A percentile compares a stretch with the other conserved stretches of the same genome.
phyloP scores from a whole-genome alignment of 768 basidiomycete genomes.

The Lepiota venenata region DNA sequence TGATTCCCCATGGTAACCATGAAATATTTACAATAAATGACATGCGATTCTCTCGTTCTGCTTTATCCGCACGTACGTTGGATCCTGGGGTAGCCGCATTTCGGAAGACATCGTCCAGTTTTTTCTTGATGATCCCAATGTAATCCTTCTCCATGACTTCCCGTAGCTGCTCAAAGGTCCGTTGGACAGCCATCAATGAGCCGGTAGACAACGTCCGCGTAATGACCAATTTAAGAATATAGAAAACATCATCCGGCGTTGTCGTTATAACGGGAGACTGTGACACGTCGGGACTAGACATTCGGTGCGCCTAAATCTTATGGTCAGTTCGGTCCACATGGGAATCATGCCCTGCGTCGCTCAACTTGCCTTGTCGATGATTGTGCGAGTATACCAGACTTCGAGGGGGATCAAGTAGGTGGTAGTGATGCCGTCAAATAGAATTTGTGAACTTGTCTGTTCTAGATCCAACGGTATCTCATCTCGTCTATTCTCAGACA shows the following conservation, averaged over 20 bases:
- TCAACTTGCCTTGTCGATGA: conserved; percentile 76
- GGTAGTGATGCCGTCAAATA: conserved; percentile 65
- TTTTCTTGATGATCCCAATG: conserved; percentile 72
- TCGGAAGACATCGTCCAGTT: conserved; percentile 87
- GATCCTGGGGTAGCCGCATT: conserved; percentile 38
- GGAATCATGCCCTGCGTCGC: too few relatives aligned
- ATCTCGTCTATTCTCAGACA: not conserved
- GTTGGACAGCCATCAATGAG: conserved; percentile 53
- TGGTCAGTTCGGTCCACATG: not conserved
- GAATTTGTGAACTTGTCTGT: conserved; percentile 46
- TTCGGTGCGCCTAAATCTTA: conserved; percentile 70
- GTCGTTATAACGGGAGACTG: conserved; percentile 66
- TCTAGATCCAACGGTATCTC: conserved; percentile 26
- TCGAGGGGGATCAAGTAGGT: conserved; percentile 89
- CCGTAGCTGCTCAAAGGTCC: conserved; percentile 58
- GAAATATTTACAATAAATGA: conserved; percentile 66
- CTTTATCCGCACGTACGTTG: conserved; percentile 62
- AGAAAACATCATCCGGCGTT: conserved; percentile 92
- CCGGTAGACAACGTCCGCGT: conserved; percentile 78
- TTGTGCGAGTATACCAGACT: conserved; percentile 83
- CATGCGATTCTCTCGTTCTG: conserved; percentile 74
- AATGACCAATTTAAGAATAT: conserved; percentile 85
- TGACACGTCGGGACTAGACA: conserved; percentile 71
- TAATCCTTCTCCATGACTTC: conserved; percentile 84
- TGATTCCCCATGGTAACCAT: not conserved